These are phyloP conservation scores for Immersiporthe knoxdaviesiana DNA, from an alignment of 2,329 filamentous ascomycete genomes.

Conservation along the genomic window DNA sequence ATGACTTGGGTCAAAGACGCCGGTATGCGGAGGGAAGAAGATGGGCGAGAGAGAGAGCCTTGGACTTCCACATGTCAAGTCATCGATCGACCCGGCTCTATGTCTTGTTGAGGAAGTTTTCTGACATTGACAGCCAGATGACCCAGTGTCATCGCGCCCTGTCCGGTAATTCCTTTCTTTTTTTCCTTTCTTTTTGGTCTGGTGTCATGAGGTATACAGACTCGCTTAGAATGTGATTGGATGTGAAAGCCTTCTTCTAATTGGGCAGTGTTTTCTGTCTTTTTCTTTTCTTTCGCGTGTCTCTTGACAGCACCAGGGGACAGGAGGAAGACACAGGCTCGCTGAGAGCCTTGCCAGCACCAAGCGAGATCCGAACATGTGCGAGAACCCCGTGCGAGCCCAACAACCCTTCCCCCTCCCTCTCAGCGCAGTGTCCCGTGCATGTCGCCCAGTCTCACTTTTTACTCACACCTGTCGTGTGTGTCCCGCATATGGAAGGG, in stretches of 20 bases:
- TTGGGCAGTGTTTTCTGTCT: not conserved
- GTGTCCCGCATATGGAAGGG: not conserved
- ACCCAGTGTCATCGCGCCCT: not conserved
- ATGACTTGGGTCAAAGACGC: not conserved
- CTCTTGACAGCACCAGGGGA: no score
- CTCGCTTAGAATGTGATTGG: not conserved
- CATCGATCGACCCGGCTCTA: not conserved
- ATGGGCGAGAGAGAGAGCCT: not conserved
- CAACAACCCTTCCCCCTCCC: not conserved
- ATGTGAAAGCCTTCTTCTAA: not conserved
- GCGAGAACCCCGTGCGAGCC: not conserved
- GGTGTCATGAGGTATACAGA: not conserved
- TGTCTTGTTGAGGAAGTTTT: not conserved
- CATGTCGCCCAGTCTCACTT: not conserved
- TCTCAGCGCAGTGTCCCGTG: conserved; percentile 9
- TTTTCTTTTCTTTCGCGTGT: not conserved
- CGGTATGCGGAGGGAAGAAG: not conserved
- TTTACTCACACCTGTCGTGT: not conserved
- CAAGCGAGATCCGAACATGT: not conserved
- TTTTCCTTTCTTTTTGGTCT: not conserved
- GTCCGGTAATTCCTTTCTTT: no score
- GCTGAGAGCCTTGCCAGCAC: not conserved
- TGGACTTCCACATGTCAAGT: not conserved
- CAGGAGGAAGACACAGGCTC: not conserved
- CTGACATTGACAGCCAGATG: not conserved